Conservation (phyloP, 495 filamentous ascomycete genomes). For the Xylaria sp. region DNA sequence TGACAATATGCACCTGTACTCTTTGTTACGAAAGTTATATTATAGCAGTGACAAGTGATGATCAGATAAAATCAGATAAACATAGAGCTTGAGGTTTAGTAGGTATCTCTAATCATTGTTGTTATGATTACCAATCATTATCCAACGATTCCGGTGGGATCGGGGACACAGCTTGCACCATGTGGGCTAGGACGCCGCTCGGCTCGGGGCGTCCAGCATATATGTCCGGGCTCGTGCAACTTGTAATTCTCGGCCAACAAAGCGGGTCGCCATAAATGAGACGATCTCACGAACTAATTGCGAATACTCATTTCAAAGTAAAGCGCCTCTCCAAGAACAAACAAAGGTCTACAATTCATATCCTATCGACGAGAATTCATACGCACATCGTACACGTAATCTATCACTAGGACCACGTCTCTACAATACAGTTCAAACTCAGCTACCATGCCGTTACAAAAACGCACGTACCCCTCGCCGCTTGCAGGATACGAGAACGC, state of each 20-base stretch:
- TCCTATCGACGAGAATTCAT: background rate
- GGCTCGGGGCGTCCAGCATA: background rate
- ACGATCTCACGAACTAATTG: background rate
- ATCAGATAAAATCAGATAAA: background rate
- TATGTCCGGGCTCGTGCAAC: background rate
- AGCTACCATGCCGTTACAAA: slow-evolving; percentile 15
- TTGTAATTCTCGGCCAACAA: background rate
- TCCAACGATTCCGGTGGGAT: slow-evolving; percentile 5
- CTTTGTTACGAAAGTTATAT: background rate
- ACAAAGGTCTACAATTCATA: background rate
- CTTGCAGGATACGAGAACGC: slow-evolving; percentile 69
- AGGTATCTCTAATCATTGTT: slow-evolving; percentile 9
- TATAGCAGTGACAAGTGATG: background rate
- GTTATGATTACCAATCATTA: slow-evolving; percentile 12
- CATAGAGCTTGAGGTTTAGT: too few species aligned
- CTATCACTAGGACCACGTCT: background rate
- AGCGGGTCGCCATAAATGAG: slow-evolving; percentile 4
- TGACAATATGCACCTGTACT: too few species aligned
- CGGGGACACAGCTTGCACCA: background rate
- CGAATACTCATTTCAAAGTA: background rate
- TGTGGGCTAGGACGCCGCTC: background rate
- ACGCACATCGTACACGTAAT: background rate
- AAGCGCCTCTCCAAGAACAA: background rate
- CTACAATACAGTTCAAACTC: background rate
- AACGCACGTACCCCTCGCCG: slow-evolving; percentile 68